A percentile compares a stretch with the other conserved stretches of the same genome.
Evolutionary conservation across 139 green algal genomes (phyloP).

Genomic region (Spirogloea muscicola): DNA sequence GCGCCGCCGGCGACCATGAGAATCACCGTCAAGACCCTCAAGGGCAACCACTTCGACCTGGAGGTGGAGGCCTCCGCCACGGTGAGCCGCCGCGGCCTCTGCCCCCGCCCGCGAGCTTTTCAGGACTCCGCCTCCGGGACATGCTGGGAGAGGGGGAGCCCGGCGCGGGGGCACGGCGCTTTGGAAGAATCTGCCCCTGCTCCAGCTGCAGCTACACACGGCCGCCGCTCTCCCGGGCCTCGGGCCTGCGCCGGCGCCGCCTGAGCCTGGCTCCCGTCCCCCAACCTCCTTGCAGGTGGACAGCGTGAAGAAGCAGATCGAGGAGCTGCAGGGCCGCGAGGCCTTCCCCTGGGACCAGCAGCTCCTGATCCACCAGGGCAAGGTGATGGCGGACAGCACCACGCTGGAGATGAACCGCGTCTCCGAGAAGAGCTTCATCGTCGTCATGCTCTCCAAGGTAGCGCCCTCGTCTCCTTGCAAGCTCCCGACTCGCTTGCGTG

Average conservation of each 20-base stretch:
- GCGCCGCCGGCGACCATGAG: too few species aligned
- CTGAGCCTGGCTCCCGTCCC: too few species aligned
- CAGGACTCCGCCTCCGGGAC: too few species aligned
- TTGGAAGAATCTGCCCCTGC: too few species aligned
- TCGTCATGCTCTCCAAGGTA: constrained; percentile 88
- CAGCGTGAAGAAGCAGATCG: constrained; percentile 65
- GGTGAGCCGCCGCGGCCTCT: constrained; percentile 56
- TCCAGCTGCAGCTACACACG: too few species aligned
- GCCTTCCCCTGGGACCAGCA: constrained; percentile 56
- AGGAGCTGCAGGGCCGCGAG: constrained; percentile 51
- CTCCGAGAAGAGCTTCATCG: constrained; percentile 80
- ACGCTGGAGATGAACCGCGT: constrained; percentile 71
- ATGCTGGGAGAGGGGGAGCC: too few species aligned
- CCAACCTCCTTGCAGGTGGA: too few species aligned
- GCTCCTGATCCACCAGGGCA: constrained; percentile 76
- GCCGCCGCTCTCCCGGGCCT: too few species aligned
- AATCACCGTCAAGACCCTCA: constrained; percentile 82
- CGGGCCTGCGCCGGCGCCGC: too few species aligned
- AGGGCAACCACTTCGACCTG: constrained; percentile 71
- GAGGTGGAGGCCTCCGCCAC: constrained; percentile 64
- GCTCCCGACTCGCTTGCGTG: too few species aligned
- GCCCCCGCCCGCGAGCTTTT: too few species aligned
- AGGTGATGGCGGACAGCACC: constrained; percentile 84
- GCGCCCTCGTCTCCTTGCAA: not conserved
- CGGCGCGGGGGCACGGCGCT: too few species aligned